phyloP scores from a whole-genome alignment of 768 basidiomycete genomes.

The Tricholoma matsutake region DNA sequence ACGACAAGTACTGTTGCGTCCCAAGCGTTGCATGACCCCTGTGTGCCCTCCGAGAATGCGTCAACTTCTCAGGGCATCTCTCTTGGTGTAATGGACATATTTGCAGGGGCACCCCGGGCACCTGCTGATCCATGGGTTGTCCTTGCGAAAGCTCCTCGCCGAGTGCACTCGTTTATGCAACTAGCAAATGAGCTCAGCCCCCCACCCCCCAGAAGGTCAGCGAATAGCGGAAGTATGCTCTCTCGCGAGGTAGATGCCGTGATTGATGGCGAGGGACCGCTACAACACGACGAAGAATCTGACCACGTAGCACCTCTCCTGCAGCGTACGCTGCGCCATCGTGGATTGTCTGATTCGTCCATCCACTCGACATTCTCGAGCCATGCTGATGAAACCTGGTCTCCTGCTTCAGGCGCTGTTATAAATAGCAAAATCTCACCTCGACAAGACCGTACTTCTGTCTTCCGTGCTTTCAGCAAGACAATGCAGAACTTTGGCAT shows the following conservation, averaged over 20 bases:
- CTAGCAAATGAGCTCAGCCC: constrained; percentile 11
- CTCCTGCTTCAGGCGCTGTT: not conserved
- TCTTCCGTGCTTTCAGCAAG: constrained; percentile 51
- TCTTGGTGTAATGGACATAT: constrained; percentile 74
- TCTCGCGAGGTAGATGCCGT: constrained; percentile 79
- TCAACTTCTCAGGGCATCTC: constrained; percentile 6
- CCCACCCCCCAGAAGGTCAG: constrained; percentile 14
- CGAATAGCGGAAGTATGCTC: constrained; percentile 31
- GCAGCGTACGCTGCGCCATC: constrained; percentile 64
- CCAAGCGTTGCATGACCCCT: constrained; percentile 13
- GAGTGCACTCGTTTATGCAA: constrained; percentile 27
- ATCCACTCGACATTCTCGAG: constrained; percentile 81
- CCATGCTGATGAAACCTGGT: constrained; percentile 39
- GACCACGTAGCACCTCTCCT: constrained; percentile 52
- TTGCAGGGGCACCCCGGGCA: constrained; percentile 78
- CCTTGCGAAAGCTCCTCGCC: constrained; percentile 40
- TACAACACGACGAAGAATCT: constrained; percentile 36
- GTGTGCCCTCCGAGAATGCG: constrained; percentile 2
- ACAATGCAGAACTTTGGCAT: constrained; percentile 49
- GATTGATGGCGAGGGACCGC: constrained; percentile 49
- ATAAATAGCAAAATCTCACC: constrained; percentile 24
- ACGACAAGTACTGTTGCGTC: constrained; percentile 37
- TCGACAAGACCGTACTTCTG: constrained; percentile 36
- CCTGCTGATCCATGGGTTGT: constrained; percentile 72
- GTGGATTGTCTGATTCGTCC: constrained; percentile 90